Evolutionary conservation across 2,329 filamentous ascomycete species (phyloP), one percentile per base, ranked within the genome.

Genomic region (Zymoseptoria crescenta): DNA sequence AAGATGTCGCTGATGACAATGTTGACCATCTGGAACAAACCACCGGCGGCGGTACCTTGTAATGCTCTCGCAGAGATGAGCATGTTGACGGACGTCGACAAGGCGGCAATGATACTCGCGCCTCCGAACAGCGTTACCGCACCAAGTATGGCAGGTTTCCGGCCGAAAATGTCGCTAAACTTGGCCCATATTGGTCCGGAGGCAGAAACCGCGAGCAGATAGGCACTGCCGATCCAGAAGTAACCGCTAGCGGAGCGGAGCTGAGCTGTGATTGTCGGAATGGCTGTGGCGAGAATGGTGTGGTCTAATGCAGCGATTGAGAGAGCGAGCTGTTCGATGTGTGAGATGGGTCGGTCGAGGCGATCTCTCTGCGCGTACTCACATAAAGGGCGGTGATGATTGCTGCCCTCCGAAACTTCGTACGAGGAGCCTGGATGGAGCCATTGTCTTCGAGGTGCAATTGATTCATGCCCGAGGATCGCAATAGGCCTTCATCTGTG

Each of bases 211-310:
- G 85, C 86, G 9, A 92, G 81, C 3, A 91, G 77, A 71, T 88
- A 92, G 0, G 88, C 83, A 28, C 82, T 85, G 0, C 88, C 88
- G 61, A 93, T 87, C 89, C 88, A 93, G 13, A 91, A 92, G 73
- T 91, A 92, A 24, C 87, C 88, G 16, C 82, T 77, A 2, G 83
- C 83, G 5, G 87, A 88, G 51, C 84, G 69, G 61, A 92, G 82
- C 60, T 87, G 79, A 35, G 74, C 73, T 4, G 83, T 79, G 63
- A 89, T 88, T 13, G 83, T 84, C 0, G 87, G 86, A 4, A 88
- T 78, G 5, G 86, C 84, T 0, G 86, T 88, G 9, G 86, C 81
- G 65, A 86, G 76, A 65, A 85, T 85, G 16, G 84, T 87, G 55
- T 82, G 65, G 52, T 78, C 76, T 3, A 78, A 67, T 8, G 75